Conservation (phyloP, 805 yeast genomes). For the Saccharomycopsis sp. region DNA sequence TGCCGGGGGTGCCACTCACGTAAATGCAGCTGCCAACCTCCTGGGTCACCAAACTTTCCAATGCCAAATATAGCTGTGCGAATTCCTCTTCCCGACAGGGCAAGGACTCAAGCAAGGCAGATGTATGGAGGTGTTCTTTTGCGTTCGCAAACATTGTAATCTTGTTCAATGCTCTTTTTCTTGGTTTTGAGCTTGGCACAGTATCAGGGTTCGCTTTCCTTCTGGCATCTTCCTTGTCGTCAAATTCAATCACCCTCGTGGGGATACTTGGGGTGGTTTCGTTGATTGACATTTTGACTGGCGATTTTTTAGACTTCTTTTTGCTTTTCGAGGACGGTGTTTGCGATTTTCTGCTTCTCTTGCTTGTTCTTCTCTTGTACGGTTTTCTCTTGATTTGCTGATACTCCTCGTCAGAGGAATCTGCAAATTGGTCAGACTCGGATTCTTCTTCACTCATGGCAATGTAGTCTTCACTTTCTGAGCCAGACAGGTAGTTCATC, state of each 20-base stretch:
- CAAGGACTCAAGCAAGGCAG: constrained; percentile 35
- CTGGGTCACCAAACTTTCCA: constrained; percentile 63
- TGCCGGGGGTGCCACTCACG: constrained; percentile 96
- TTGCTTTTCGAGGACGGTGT: background rate
- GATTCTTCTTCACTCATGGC: background rate
- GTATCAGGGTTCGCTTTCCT: background rate
- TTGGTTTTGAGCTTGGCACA: background rate
- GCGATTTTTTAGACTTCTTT: background rate
- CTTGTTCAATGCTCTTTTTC: constrained; percentile 3
- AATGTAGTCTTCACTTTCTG: background rate
- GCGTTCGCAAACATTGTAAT: constrained; percentile 28
- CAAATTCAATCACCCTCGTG: constrained; percentile 11
- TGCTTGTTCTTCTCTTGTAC: background rate
- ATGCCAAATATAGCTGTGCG: constrained; percentile 51
- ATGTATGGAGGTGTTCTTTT: constrained; percentile 32
- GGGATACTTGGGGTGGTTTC: constrained; percentile 15
- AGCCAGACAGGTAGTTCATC: background rate
- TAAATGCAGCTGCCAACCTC: constrained; percentile 78
- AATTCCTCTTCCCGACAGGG: constrained; percentile 83
- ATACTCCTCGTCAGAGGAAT: no score
- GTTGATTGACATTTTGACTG: background rate
- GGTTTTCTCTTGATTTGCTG: background rate
- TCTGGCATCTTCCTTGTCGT: constrained; percentile 4
- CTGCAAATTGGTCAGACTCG: no score
- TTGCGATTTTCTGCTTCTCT: constrained; percentile 5